A percentile compares a stretch with the other conserved stretches of the same genome.
Conservation (phyloP, 2,329 filamentous ascomycete genomes). For the Colletotrichum costaricense region DNA sequence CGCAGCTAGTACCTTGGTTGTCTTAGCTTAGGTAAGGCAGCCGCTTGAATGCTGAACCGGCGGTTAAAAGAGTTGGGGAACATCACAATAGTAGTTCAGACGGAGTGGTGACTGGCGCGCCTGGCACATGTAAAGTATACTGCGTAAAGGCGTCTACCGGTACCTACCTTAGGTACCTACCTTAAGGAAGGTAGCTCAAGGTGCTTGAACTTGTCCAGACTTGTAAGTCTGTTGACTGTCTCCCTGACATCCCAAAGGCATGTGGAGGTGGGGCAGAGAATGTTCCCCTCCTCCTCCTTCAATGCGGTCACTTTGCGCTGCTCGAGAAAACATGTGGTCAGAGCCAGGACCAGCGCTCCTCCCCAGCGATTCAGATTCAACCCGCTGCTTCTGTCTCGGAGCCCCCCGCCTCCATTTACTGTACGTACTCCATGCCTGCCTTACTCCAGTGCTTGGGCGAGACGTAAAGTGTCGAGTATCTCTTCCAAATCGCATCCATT, state of each 20-base stretch:
- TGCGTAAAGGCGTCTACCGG: not conserved
- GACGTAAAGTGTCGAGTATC: not conserved
- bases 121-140: constrained; percentile 9
- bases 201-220: not conserved
- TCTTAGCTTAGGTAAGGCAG: not conserved
- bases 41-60: not conserved
- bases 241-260: not conserved
- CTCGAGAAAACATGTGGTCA: constrained; percentile 26
- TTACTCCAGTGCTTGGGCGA: not conserved
- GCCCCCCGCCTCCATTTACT: not conserved
- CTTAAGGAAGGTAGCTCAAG: too few species aligned
- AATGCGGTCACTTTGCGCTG: not conserved
- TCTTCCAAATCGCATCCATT: not conserved
- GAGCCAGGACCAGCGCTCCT: not conserved
- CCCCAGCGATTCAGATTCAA: not conserved
- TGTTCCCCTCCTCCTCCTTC: not conserved
- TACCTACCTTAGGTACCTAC: not conserved
- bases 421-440: not conserved
- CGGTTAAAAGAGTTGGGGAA: constrained; percentile 19
- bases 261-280: constrained; percentile 9
- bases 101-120: not conserved
- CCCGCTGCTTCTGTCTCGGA: not conserved
- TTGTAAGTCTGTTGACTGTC: not conserved
- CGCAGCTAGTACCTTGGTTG: not conserved
- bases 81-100: not conserved